These are phyloP conservation scores for Puccinia triticina DNA, from an alignment of 1,284 basidiomycete genomes.

Conservation along the genomic window DNA sequence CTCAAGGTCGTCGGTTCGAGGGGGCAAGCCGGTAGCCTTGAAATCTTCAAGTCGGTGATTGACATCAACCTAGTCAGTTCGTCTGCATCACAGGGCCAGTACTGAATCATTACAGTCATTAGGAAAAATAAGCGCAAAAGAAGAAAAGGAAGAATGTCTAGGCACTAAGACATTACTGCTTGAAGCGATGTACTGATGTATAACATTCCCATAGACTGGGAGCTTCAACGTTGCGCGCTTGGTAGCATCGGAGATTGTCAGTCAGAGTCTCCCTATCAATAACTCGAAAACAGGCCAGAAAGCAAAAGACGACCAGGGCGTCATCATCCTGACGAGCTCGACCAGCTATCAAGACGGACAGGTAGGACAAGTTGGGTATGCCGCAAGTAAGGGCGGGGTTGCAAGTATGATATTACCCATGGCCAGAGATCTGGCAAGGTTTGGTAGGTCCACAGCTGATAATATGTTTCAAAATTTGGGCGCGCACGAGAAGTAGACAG, in stretches of 20 bases:
- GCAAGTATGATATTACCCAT: slow-evolving; percentile 59
- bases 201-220: slow-evolving; percentile 53
- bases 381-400: slow-evolving; percentile 59
- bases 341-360: slow-evolving; percentile 61
- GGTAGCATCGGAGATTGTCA: slow-evolving; percentile 58
- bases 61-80: slow-evolving; percentile 57
- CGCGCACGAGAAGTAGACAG: neutral
- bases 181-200: slow-evolving; percentile 8
- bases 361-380: slow-evolving; percentile 59
- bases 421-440: slow-evolving; percentile 60
- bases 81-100: neutral
- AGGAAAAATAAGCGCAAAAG: neutral
- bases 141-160: neutral
- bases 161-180: neutral
- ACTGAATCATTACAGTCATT: neutral
- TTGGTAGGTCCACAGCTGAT: slow-evolving; percentile 55
- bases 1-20: slow-evolving; percentile 56
- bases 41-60: slow-evolving; percentile 58
- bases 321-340: slow-evolving; percentile 60
- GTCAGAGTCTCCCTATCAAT: slow-evolving; percentile 52
- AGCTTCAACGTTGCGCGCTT: slow-evolving; percentile 60
- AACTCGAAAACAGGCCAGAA: slow-evolving; percentile 47
- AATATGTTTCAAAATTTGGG: slow-evolving; percentile 26
- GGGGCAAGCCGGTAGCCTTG: slow-evolving; percentile 58
- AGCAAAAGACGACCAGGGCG: slow-evolving; percentile 57